Base-by-base conservation (phyloP, 352 stramenopile genomes). In the Phytophthora fragariae region DNA sequence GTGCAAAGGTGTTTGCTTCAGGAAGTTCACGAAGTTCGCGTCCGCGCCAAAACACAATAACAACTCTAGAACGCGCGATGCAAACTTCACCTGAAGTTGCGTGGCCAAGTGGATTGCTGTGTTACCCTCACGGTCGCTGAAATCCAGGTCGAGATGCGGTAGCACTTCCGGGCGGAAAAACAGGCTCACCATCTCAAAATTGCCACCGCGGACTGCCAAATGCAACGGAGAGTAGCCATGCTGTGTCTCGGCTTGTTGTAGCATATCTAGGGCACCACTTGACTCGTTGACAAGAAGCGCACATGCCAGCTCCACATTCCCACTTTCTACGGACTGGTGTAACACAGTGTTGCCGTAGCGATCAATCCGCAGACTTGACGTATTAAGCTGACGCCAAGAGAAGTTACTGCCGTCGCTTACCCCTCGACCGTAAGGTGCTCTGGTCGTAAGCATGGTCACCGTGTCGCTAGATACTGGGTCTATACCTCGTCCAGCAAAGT, bases 141-240 rank as follows among this genome's bases (percentile, higher is more conserved):
- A 74, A 63, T 94, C 84, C 11, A 93, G 52, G 50, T 92, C 80
- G n/a, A 95, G 49, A 60, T 84, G 72, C 8, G 85, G 85, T 21
- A 93, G 76, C 19, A 95, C 84, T 24, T 95, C 86, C 0, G 88
- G 88, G 1, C 88, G 84, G 46, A 93, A 94, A 66, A 95, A 93
- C 47, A 95, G 75, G 12, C 88, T 86, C 33, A 90, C 72, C 39
- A 93, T 85, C 50, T 93, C 82, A 24, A 85, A 75, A 24, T 85
- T 88, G 2, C 85, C 88, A 33, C 75, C 68, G 31, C 80, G 79
- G 44, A 93, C 81, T 41, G 86, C 88, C 31, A 89, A 41, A 65
- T 95, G 88, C 24, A 94, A 63, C 4, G 85, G 84, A n/a, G 86
- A 90, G 64, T 73, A 83, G 1, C 86, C 85, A 29, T 71, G 81